Conservation (phyloP, 164 flowering plant species). For the Santalum album region DNA sequence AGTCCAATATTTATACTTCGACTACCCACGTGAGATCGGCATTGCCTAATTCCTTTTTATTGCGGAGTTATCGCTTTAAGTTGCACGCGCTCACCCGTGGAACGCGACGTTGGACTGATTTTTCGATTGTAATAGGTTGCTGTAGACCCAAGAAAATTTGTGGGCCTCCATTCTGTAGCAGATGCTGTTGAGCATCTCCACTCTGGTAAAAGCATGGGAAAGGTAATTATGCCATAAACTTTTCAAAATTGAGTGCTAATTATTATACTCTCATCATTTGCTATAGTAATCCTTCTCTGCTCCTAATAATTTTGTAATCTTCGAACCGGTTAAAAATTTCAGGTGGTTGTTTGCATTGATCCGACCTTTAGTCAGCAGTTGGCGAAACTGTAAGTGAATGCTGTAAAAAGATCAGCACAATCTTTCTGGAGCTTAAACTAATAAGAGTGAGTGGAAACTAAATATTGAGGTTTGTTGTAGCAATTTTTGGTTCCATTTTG, state of each 20-base stretch:
- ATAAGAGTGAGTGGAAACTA: too few species aligned
- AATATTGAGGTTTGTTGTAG: too few species aligned
- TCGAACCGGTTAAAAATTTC: constrained; percentile 5
- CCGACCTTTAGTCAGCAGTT: constrained; percentile 40
- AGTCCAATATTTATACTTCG: too few species aligned
- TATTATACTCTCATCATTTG: not conserved
- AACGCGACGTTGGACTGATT: too few species aligned
- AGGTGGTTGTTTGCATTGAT: constrained; percentile 94
- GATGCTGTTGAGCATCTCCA: constrained; percentile 98
- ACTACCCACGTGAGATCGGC: too few species aligned
- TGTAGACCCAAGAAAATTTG: constrained; percentile 68
- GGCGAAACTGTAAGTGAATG: constrained; percentile 47
- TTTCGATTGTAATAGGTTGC: constrained; percentile 34
- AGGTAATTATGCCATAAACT: constrained; percentile 35
- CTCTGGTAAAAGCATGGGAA: constrained; percentile 92
- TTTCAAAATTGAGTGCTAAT: not conserved
- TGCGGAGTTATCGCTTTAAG: too few species aligned
- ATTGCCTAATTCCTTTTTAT: too few species aligned
- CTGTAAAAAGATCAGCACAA: not conserved
- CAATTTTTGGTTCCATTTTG: too few species aligned
- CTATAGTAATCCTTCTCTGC: not conserved
- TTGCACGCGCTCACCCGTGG: too few species aligned
- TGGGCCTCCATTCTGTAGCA: constrained; percentile 69
- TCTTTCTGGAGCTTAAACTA: too few species aligned
- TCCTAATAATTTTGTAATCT: not conserved